Conservation (phyloP, 371 early-diverging fungal species). For the Funneliformis caledonium region DNA sequence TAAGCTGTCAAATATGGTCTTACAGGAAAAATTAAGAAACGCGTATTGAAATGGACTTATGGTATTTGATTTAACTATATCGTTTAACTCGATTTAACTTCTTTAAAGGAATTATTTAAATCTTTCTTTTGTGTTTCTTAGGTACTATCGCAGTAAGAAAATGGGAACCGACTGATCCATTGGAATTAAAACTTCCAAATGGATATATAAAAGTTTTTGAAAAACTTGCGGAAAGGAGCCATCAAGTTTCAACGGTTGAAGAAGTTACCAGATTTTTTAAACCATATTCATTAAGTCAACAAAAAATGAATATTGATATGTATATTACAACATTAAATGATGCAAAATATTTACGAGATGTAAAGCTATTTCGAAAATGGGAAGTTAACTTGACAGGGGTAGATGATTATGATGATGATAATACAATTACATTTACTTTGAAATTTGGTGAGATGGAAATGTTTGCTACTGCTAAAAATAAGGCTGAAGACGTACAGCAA, state of each 20-base stretch:
- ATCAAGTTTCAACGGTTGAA: background rate
- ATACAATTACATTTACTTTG: background rate
- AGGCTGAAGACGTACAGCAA: background rate
- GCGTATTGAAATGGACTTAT: conserved; percentile 33
- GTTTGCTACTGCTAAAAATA: conserved; percentile 9
- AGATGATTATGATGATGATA: background rate
- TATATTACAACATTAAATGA: background rate
- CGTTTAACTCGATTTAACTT: background rate
- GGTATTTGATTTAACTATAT: background rate
- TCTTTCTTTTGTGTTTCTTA: background rate
- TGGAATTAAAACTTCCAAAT: background rate
- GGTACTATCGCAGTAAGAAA: background rate
- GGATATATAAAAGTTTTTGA: background rate
- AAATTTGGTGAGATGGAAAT: conserved; percentile 9
- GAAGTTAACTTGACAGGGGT: background rate
- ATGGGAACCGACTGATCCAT: conserved; percentile 32
- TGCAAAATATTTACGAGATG: conserved; percentile 15
- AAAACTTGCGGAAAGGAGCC: background rate
- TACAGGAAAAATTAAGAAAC: too few species aligned
- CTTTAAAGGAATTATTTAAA: background rate
- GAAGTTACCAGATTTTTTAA: background rate
- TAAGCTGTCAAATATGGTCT: conserved; percentile 41
- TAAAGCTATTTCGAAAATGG: background rate
- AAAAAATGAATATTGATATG: background rate
- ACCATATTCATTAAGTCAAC: background rate